phyloP scores from a whole-genome alignment of 1,284 basidiomycete genomes.

The Apiotrichum porosum region DNA sequence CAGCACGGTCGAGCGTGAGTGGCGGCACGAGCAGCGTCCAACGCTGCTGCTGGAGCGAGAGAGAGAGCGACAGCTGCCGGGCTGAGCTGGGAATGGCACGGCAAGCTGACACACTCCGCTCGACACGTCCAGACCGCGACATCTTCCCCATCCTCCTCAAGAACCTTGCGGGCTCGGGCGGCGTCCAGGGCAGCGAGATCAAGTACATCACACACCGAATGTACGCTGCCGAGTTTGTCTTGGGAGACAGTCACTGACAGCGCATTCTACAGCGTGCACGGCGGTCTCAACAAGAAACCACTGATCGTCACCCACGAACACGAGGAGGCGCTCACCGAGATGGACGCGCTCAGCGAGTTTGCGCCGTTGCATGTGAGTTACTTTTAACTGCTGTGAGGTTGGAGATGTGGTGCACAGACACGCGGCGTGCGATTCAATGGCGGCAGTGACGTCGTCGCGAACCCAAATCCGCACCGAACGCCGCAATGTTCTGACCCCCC shows the following conservation, averaged over 20 bases:
- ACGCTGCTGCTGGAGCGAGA: too few relatives aligned
- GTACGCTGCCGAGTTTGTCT: slow-evolving; percentile 32
- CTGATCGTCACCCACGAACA: slow-evolving; percentile 59
- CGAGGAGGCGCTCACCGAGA: slow-evolving; percentile 58
- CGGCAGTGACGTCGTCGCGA: too few relatives aligned
- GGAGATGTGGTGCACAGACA: neutral
- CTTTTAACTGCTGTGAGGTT: neutral
- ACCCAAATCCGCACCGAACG: too few relatives aligned
- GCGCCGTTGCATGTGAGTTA: slow-evolving; percentile 63
- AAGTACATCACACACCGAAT: slow-evolving; percentile 47
- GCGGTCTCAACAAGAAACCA: slow-evolving; percentile 66
- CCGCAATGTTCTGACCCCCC: neutral
- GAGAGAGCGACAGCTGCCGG: too few relatives aligned
- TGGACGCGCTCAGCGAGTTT: slow-evolving; percentile 69
- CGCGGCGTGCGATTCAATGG: too few relatives aligned
- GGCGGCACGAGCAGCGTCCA: neutral
- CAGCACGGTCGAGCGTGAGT: slow-evolving; percentile 42
- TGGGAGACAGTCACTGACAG: neutral
- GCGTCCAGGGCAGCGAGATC: slow-evolving; percentile 38
- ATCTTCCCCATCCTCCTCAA: slow-evolving; percentile 42
- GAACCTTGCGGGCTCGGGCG: slow-evolving; percentile 29
- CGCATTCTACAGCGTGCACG: slow-evolving; percentile 64
- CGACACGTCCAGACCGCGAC: slow-evolving; percentile 27
- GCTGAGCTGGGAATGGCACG: too few relatives aligned
- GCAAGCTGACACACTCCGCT: too few relatives aligned